Conservation (phyloP, 1,284 basidiomycete species). For the Malassezia cuniculi region DNA sequence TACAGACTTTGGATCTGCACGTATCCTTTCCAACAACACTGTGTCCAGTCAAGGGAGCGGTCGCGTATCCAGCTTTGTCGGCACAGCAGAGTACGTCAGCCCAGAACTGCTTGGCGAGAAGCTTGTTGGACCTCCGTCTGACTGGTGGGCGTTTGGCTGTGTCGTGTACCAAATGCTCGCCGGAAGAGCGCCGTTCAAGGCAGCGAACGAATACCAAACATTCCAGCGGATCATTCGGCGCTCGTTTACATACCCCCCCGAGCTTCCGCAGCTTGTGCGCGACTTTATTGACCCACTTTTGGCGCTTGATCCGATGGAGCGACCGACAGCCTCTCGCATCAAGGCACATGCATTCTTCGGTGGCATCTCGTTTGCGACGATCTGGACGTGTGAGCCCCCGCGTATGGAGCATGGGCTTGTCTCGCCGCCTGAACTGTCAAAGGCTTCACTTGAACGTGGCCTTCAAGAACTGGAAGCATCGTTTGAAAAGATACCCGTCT, state of each 20-base stretch:
- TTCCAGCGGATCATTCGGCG: constrained; percentile 52
- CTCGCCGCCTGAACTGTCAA: constrained; percentile 1
- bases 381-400: constrained; percentile 22
- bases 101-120: constrained; percentile 72
- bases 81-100: constrained; percentile 88
- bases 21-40: constrained; percentile 16
- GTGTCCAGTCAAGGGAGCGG: not conserved
- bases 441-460: not conserved
- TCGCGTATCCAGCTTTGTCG: constrained; percentile 61
- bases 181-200: constrained; percentile 51
- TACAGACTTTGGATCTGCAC: constrained; percentile 43
- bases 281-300: constrained; percentile 48
- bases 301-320: constrained; percentile 33
- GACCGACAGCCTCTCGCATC: constrained; percentile 19
- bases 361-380: constrained; percentile 16
- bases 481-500: not conserved
- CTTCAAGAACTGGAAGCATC: not conserved
- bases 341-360: constrained; percentile 26
- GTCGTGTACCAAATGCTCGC: constrained; percentile 51
- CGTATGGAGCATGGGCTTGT: constrained; percentile 1
- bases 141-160: constrained; percentile 53
- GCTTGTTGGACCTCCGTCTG: constrained; percentile 48
- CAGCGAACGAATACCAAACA: constrained; percentile 52
- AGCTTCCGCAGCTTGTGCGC: constrained; percentile 48
- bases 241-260: constrained; percentile 48